A percentile compares a stretch with the other conserved stretches of the same genome.
phyloP scores from a whole-genome alignment of 306 rosid genomes.

The Arachis stenosperma region DNA sequence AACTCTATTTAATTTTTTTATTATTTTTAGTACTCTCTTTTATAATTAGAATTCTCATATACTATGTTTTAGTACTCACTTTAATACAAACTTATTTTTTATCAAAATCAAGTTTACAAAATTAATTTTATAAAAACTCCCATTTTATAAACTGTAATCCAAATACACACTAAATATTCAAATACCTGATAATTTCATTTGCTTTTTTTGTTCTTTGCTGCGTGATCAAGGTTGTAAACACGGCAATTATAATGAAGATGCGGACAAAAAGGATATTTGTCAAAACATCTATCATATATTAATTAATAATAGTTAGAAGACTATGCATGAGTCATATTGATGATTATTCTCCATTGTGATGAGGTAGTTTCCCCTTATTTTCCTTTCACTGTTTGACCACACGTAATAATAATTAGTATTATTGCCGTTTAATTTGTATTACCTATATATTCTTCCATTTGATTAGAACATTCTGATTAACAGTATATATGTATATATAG shows the following conservation, averaged over 20 bases:
- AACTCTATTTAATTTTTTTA: too few relatives aligned
- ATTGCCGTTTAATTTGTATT: conserved; percentile 11
- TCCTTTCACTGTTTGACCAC: conserved; percentile 31
- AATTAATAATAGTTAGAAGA: conserved; percentile 46
- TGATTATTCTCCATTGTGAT: conserved; percentile 27
- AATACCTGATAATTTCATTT: conserved; percentile 18
- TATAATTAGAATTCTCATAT: too few relatives aligned
- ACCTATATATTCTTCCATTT: background rate
- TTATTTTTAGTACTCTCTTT: too few relatives aligned
- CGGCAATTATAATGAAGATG: conserved; percentile 45
- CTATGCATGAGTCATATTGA: conserved; percentile 25
- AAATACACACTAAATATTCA: background rate
- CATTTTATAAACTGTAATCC: too few relatives aligned
- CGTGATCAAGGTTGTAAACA: conserved; percentile 37
- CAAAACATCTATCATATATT: conserved; percentile 44
- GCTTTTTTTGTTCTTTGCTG: conserved; percentile 28
- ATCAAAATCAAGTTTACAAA: too few relatives aligned
- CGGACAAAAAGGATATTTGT: conserved; percentile 65
- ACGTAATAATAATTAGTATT: conserved; percentile 25
- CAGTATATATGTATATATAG: too few relatives aligned
- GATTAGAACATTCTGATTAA: background rate
- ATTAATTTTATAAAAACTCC: too few relatives aligned
- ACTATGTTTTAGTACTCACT: background rate
- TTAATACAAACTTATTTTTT: too few relatives aligned
- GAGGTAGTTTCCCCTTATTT: background rate